Evolutionary conservation across 495 filamentous ascomycete species (phyloP).

Genomic region (Penicillium crystallinum): DNA sequence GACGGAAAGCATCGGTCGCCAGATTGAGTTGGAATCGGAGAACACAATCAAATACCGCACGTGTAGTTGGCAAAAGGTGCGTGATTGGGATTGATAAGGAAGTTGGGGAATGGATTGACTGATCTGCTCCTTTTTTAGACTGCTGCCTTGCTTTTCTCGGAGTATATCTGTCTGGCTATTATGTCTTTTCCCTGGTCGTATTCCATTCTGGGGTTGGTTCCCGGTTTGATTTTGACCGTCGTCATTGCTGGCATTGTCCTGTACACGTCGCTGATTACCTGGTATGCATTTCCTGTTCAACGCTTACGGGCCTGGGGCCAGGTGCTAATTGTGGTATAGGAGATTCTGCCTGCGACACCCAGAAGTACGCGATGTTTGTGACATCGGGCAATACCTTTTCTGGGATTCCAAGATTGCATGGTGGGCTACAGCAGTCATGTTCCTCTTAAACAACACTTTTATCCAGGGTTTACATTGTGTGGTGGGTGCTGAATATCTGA

Average conservation of each 20-base stretch:
- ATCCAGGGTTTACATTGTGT: constrained; percentile 79
- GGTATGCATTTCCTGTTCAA: constrained; percentile 45
- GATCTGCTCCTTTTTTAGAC: constrained; percentile 48
- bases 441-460: constrained; percentile 86
- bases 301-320: not conserved
- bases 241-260: constrained; percentile 69
- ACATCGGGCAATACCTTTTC: constrained; percentile 85
- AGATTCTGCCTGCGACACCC: constrained; percentile 82
- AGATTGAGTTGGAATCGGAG: constrained; percentile 71
- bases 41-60: constrained; percentile 83
- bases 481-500: constrained; percentile 74
- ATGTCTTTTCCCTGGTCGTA: constrained; percentile 94
- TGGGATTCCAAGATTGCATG: constrained; percentile 73
- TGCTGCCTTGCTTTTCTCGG: constrained; percentile 78
- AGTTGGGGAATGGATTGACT: not conserved
- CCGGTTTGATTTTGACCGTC: constrained; percentile 75
- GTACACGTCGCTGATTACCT: constrained; percentile 80
- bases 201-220: constrained; percentile 78
- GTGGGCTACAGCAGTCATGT: constrained; percentile 83
- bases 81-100: not conserved
- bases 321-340: constrained; percentile 36
- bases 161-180: constrained; percentile 90
- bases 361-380: constrained; percentile 82
- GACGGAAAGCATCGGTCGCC: constrained; percentile 55
- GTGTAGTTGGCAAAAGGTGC: constrained; percentile 84